Base-by-base conservation (phyloP, 495 filamentous ascomycete genomes). In the Trichocladium uniseriatum region DNA sequence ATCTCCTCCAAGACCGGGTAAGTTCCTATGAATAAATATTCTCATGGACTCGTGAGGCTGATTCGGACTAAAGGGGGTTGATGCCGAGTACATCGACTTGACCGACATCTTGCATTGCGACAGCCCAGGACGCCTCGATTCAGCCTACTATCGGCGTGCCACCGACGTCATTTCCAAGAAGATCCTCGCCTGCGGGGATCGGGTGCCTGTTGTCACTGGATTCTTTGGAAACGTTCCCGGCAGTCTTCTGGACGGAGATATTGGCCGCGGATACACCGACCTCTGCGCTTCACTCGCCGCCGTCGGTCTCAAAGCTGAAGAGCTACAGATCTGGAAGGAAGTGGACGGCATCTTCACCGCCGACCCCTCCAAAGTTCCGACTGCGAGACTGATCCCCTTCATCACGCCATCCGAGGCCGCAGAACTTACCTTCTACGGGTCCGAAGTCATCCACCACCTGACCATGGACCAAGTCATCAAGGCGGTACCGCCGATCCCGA, bases 381-480 rank as follows among this genome's bases (percentile, higher is more conserved):
- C 87, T 3, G 89, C 89, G 11, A 72, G 79, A 38, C 75, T 94
- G 16, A 72, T 95, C 32, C 63, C 79, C 1, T 77, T 79, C 15
- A 90, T 95, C 61, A 89, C 87, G 1, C 89, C 89, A 0, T 79
- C 86, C 29, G 89, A 95, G 59, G 89, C 89, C 6, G 87, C 89
- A 6, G 89, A 95, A 62, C 73, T 94, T 55, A 95, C 89, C 9
- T 95, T 92, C 60, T 94, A 94, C 63, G 89, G 89, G 53, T 89
- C 86, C 15, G 88, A 94, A 64, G 92, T 98, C 55, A 96, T 98
- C 54, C 92, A 98, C 59, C 92, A 92, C 42, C 84, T 95, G 60
- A 98, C 92, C 45, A 97, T 98, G 87, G 89, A 98, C 68, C 92
- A 96, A 63, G 92, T 92, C 43, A 95, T 97, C 64, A 85, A 82